phyloP scores from a whole-genome alignment of 1,284 basidiomycete genomes.

The Thelephora terrestris region DNA sequence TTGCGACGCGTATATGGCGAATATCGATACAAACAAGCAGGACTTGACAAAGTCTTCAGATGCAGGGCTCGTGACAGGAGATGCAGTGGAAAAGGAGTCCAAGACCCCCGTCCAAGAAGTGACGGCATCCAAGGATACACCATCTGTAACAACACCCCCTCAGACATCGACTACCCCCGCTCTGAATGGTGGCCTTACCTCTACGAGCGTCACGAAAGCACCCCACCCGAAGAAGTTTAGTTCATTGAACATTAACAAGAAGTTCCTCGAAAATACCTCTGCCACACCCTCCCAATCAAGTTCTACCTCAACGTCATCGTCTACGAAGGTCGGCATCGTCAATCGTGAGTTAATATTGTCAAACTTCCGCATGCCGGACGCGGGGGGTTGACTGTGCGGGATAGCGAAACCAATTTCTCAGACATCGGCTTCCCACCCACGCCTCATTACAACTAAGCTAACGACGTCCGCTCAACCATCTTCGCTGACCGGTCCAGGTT shows the following conservation, averaged over 20 bases:
- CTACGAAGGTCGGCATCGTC: conserved; percentile 38
- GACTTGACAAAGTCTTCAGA: conserved; percentile 34
- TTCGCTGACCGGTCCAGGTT: conserved; percentile 51
- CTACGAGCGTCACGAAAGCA: conserved; percentile 10
- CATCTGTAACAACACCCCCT: conserved; percentile 12
- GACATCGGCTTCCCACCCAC: conserved; percentile 53
- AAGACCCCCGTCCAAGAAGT: conserved; percentile 10
- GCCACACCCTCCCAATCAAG: conserved; percentile 32
- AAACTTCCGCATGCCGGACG: conserved; percentile 6
- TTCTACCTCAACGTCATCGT: conserved; percentile 27
- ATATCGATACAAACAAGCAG: conserved; percentile 38
- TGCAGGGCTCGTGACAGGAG: conserved; percentile 18
- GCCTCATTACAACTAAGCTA: conserved; percentile 77
- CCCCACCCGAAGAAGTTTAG: conserved; percentile 75
- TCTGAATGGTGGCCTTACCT: conserved; percentile 10
- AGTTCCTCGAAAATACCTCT: conserved; percentile 82
- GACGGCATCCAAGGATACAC: conserved; percentile 12
- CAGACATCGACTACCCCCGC: conserved; percentile 15
- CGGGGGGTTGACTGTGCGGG: conserved; percentile 5
- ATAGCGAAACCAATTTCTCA: conserved; percentile 49
- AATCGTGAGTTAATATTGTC: conserved; percentile 33
- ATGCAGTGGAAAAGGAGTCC: conserved; percentile 9
- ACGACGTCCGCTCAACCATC: conserved; percentile 52
- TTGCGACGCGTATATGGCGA: conserved; percentile 70
- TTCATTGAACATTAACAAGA: conserved; percentile 86